Evolutionary conservation across 768 basidiomycete species (phyloP), one percentile per base, ranked within the genome.

Genomic region (Termitomyces sp.): DNA sequence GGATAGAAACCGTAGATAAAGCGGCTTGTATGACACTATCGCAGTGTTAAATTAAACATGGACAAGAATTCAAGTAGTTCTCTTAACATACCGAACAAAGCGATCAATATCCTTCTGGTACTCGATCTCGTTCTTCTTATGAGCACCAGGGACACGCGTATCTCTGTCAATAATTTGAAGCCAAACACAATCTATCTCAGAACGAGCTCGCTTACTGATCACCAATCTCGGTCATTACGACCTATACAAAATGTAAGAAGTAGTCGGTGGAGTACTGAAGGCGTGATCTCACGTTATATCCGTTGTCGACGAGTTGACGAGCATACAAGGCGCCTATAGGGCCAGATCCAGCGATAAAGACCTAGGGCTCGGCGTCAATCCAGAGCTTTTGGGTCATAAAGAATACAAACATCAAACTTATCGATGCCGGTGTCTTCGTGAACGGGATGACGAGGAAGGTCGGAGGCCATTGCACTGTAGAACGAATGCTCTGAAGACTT

Each of bases 101-200:
- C 64, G 61, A 56, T 71, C 69, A n/a, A 71, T 69, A 53, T 71
- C 68, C 60, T 71, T 71, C 59, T 71, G 70, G 47, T 64, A 71
- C 36, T 63, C 66, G n/a, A 71, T 64, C 37, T 68, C 66, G 42
- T 71, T 71, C 63, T 71, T 71, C 66, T 71, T 66, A 55, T 71
- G 70, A 22, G 57, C 51, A 6, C 46, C 57, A 24, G 57, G 57
- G 12, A 53, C 31, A 42, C 57, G 49, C 6, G 57, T 58, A 36
- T 58, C 57, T 31, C 57, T 58, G 20, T 53, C 16, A 1, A 27
- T n/a, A 7, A 18, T 18, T 2, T 14, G 37, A 36, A 37, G 50
- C 5, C 16, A 6, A 7, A 4, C 26, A 18, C 10, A 18, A 9
- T 24, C 18, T 5, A 51, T 37, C 5, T 26, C n/a, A n/a, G 16